Conservation (phyloP, 108 stramenopile species). For the Schizochytrium sp. region DNA sequence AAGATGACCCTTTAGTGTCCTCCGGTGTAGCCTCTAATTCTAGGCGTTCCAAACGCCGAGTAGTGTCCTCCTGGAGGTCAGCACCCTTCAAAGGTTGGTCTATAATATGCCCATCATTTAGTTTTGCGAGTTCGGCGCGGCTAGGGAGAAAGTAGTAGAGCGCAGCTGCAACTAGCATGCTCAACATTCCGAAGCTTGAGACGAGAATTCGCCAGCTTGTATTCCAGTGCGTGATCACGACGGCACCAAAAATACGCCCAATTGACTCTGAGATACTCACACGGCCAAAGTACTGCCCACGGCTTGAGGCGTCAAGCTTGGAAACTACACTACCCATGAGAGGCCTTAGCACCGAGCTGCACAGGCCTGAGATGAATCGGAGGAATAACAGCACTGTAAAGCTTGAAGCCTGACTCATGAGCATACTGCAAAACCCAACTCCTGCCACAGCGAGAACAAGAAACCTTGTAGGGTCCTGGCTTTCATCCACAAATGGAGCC, state of each 20-base stretch:
- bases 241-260: constrained; percentile 13
- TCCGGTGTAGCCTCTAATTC: neutral
- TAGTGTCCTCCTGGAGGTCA: no score
- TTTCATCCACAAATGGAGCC: constrained; percentile 25
- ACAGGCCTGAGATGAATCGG: constrained; percentile 8
- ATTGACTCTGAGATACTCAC: constrained; percentile 32
- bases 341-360: constrained; percentile 4
- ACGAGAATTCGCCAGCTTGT: neutral
- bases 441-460: neutral
- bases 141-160: neutral
- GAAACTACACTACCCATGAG: constrained; percentile 52
- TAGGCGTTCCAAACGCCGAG: no score
- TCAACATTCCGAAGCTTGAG: constrained; percentile 29
- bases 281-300: constrained; percentile 30
- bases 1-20: neutral
- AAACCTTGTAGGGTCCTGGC: neutral
- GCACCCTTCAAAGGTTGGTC: neutral
- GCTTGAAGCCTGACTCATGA: neutral
- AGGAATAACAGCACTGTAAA: neutral
- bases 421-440: constrained; percentile 16
- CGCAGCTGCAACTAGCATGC: constrained; percentile 2
- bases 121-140: neutral
- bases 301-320: neutral
- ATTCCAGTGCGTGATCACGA: neutral
- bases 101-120: neutral